Evolutionary conservation across 164 flowering plant genomes (phyloP).

Genomic region (Piper longum): DNA sequence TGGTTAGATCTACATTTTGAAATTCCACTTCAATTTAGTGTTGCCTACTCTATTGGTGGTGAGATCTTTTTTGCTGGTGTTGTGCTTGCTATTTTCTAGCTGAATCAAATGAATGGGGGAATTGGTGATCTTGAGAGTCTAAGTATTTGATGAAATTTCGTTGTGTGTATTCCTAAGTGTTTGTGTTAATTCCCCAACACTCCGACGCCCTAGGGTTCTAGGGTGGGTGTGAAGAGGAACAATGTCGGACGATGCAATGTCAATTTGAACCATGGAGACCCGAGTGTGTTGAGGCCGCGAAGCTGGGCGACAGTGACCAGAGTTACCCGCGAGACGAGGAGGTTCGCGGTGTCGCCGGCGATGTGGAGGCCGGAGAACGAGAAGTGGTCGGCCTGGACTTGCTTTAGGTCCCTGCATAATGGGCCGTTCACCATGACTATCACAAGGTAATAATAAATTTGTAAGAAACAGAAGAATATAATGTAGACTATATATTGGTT

Average conservation of each 20-base stretch:
- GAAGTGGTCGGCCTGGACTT: slow-evolving; percentile 8
- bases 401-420: slow-evolving; percentile 9
- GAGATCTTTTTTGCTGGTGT: no score
- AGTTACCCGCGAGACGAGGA: slow-evolving; percentile 7
- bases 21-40: no score
- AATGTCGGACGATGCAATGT: slow-evolving; percentile 9
- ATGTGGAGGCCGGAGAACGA: slow-evolving; percentile 6
- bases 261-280: slow-evolving; percentile 13
- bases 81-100: no score
- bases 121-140: no score
- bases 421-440: slow-evolving; percentile 8
- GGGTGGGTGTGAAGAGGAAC: slow-evolving; percentile 16
- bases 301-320: slow-evolving; percentile 6
- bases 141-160: no score
- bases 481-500: no score
- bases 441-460: not conserved
- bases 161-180: no score
- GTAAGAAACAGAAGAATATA: not conserved
- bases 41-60: no score
- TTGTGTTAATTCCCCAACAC: no score
- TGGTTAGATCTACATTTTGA: no score
- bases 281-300: slow-evolving; percentile 15
- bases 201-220: slow-evolving; percentile 9
- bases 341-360: slow-evolving; percentile 8
- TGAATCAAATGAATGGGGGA: no score